These are phyloP conservation scores for Clarireedia hainanense DNA, from an alignment of 2,329 filamentous ascomycete genomes.

Conservation along the genomic window DNA sequence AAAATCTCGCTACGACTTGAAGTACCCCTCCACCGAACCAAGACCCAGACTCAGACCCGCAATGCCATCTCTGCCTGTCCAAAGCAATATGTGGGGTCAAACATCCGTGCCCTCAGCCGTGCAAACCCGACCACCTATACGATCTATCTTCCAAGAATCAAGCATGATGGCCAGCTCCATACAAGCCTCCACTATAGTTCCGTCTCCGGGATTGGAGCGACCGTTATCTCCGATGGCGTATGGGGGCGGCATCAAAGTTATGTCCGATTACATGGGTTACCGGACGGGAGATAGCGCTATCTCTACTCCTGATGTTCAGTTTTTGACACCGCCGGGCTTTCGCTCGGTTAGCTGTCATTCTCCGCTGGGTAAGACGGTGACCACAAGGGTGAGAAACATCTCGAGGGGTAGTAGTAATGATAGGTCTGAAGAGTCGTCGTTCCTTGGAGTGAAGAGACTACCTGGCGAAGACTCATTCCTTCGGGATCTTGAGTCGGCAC, in stretches of 20 bases:
- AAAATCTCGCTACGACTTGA: constrained; percentile 13
- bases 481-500: constrained; percentile 3
- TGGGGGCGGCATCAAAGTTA: not conserved
- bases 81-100: constrained; percentile 8
- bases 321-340: constrained; percentile 1
- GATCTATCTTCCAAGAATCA: constrained; percentile 5
- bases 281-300: not conserved
- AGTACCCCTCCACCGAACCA: not conserved
- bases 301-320: constrained; percentile 7
- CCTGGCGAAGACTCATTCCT: constrained; percentile 3
- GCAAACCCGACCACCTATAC: not conserved
- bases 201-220: not conserved
- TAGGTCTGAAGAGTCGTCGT: constrained; percentile 4
- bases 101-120: constrained; percentile 5
- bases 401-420: constrained; percentile 5
- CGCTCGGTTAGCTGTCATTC: not conserved
- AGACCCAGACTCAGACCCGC: not conserved
- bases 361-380: not conserved
- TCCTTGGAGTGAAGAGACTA: not conserved
- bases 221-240: not conserved
- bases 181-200: constrained; percentile 1
- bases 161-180: constrained; percentile 2
- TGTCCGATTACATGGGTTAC: constrained; percentile 3
- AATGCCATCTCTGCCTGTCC: not conserved
- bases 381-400: not conserved